These are phyloP conservation scores for Penicillium cinerascens DNA, from an alignment of 495 filamentous ascomycete species.

Conservation along the genomic window DNA sequence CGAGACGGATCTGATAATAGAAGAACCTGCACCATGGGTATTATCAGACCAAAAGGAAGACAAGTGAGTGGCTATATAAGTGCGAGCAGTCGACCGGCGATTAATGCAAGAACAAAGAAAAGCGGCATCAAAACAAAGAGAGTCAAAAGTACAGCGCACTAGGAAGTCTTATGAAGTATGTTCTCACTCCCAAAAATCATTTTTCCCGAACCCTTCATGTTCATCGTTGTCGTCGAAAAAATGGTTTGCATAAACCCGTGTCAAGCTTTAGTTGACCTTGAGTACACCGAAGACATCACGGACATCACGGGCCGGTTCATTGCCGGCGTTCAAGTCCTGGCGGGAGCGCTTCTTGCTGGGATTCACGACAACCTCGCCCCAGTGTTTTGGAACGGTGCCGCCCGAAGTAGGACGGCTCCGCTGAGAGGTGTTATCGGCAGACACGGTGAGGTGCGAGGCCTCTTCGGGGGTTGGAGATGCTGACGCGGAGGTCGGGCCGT, in stretches of 20 bases:
- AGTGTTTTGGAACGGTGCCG: conserved; percentile 42
- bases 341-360: conserved; percentile 38
- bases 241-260: background rate
- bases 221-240: conserved; percentile 14
- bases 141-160: conserved; percentile 3
- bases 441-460: conserved; percentile 19
- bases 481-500: conserved; percentile 26
- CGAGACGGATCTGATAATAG: conserved; percentile 6
- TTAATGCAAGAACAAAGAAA: conserved; percentile 21
- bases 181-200: conserved; percentile 1
- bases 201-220: conserved; percentile 8
- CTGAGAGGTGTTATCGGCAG: conserved; percentile 16
- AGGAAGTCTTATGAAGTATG: background rate
- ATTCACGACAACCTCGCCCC: conserved; percentile 48
- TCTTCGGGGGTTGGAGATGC: conserved; percentile 25
- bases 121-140: conserved; percentile 1
- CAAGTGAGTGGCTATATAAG: conserved; percentile 24
- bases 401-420: conserved; percentile 17
- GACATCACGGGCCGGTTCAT: conserved; percentile 30
- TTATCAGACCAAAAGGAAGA: conserved; percentile 18
- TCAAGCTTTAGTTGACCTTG: conserved; percentile 31
- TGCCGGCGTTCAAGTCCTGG: conserved; percentile 24
- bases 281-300: conserved; percentile 48
- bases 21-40: conserved; percentile 26
- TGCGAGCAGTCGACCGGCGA: conserved; percentile 30